These are phyloP conservation scores for Plasmodium blacklocki DNA, from an alignment of 169 alveolate species.

Conservation along the genomic window DNA sequence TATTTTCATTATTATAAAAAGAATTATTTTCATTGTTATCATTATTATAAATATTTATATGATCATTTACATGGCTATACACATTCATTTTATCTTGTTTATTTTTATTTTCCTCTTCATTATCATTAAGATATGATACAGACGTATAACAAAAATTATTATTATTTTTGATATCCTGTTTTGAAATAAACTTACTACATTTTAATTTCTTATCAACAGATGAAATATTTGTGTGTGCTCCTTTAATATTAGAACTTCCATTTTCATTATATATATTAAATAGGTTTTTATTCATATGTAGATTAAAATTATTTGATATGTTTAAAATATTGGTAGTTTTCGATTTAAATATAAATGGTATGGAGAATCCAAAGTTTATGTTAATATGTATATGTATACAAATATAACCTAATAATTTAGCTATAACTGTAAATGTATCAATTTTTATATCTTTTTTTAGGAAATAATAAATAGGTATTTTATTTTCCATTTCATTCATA, in stretches of 20 bases:
- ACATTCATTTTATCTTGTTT: background rate
- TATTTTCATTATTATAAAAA: background rate
- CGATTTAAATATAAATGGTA: conserved; percentile 43
- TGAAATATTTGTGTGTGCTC: background rate
- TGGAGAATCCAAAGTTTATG: conserved; percentile 51
- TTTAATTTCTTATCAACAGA: background rate
- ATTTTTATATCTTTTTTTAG: conserved; percentile 40
- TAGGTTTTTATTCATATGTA: background rate
- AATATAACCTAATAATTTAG: conserved; percentile 59
- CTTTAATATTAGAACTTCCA: background rate
- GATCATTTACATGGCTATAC: background rate
- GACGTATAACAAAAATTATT: background rate
- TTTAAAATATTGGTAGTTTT: conserved; percentile 43
- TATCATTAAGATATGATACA: background rate
- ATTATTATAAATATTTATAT: background rate
- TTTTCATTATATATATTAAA: background rate
- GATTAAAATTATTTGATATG: conserved; percentile 23
- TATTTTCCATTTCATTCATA: conserved; percentile 31
- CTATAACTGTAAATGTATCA: conserved; percentile 55
- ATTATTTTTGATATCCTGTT: background rate
- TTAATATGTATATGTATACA: conserved; percentile 63
- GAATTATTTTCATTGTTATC: background rate
- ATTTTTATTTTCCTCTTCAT: background rate
- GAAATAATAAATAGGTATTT: conserved; percentile 38
- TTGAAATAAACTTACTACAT: background rate